Evolutionary conservation across 1,139 yeast genomes (phyloP), one percentile per base, ranked within the genome.

Genomic region (Yamadazyma diospyri): DNA sequence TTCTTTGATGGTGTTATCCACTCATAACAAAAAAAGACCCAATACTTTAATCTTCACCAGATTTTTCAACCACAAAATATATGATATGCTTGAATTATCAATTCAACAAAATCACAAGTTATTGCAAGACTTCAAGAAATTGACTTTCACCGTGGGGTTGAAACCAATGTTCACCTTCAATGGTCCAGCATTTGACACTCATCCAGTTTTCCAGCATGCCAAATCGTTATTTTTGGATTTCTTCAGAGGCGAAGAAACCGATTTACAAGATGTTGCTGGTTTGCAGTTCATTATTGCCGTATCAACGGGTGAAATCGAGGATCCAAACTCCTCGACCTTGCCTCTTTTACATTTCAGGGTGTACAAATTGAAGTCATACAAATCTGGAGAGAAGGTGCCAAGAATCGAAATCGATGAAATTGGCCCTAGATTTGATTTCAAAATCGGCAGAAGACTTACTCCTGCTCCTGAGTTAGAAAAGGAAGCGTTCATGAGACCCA

Each of bases 401-500:
- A 75, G 98, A 55, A 89, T 92, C 20, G 98, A 92, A 61, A 67
- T 92, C 33, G 94, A 84, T 40, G 99, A 92, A 61, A 82, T 87
- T 47, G 99, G 99, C 1, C 99, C 99, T 37, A 75, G 98, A 49
- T 72, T 94, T 39, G 97, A 92, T 54, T 92, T 92, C 63, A 80
- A 82, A 49, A 75, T 92, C 42, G 98, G 98, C 32, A 77, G 99
- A 64, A 75, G 82, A 49, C 81, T 81, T 47, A 65, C 76, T n/a
- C 86, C 97, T 31, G 76, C 84, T 36, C 84, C 95, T 27, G 97
- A 92, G 50, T 69, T 86, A 66, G 94, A 82, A 63, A 87, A 82
- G 64, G 97, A 88, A 57, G 97, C 99, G 6, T 56, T 72, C 64
- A 76, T 74, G 67, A 77, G 72, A 53, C 92, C 97, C 36, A 87